Conservation (phyloP, 345 rosid genomes). For the Citrus hindsii region DNA sequence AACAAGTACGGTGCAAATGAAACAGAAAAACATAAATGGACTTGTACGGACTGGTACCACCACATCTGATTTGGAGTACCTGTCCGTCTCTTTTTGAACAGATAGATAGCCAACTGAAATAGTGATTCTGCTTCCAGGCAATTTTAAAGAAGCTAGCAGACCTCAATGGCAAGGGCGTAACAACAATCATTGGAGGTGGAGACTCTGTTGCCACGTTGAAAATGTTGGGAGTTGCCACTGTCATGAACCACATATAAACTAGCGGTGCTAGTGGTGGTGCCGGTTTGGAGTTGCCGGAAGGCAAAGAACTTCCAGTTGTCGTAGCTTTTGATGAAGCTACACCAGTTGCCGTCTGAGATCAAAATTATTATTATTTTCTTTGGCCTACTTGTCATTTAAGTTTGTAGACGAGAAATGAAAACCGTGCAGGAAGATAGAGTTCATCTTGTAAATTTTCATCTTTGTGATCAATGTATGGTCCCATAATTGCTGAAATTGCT, state of each 20-base stretch:
- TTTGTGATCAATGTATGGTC: background rate
- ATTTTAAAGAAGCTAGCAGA: constrained; percentile 89
- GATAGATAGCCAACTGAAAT: background rate
- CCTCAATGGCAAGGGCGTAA: constrained; percentile 67
- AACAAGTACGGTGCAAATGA: no score
- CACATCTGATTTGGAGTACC: background rate
- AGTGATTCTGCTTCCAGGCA: constrained; percentile 38
- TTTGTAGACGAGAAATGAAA: constrained; percentile 21
- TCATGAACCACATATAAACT: constrained; percentile 83
- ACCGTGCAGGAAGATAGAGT: constrained; percentile 20
- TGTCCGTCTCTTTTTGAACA: background rate
- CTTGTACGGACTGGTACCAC: background rate
- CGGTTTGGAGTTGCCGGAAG: constrained; percentile 31
- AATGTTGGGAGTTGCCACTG: constrained; percentile 66
- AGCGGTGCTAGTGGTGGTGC: constrained; percentile 59
- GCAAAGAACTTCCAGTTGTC: constrained; percentile 81
- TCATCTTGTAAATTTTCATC: background rate
- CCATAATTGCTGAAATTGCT: no score
- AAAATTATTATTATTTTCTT: background rate
- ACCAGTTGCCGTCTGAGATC: constrained; percentile 38
- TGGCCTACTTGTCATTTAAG: background rate
- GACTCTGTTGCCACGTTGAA: constrained; percentile 79
- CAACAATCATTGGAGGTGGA: constrained; percentile 83
- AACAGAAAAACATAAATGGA: no score
- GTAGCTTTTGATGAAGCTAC: constrained; percentile 68